Percentiles rank a stretch among this genome's conserved stretches.
phyloP scores from a whole-genome alignment of 305 asterid species.

The Withania somnifera region DNA sequence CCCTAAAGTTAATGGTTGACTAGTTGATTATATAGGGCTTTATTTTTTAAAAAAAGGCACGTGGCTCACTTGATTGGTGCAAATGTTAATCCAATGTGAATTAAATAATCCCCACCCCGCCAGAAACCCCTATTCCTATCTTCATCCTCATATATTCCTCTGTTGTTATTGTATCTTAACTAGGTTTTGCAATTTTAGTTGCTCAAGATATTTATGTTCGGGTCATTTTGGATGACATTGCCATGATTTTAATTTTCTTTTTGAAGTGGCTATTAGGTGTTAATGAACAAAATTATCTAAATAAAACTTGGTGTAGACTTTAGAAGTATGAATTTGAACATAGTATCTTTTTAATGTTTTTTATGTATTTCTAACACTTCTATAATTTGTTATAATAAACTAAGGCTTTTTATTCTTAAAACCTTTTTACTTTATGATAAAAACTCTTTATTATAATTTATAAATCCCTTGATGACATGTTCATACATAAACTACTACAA shows the following conservation, averaged over 20 bases:
- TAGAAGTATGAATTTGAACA: neutral
- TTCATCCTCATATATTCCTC: neutral
- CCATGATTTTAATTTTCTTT: neutral
- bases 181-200: neutral
- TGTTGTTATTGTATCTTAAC: neutral
- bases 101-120: neutral
- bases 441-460: no score
- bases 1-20: neutral
- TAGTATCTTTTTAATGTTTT: neutral
- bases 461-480: no score
- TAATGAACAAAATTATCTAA: neutral
- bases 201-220: neutral
- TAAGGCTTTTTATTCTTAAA: no score
- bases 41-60: neutral
- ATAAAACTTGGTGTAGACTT: neutral
- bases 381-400: no score
- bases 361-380: no score
- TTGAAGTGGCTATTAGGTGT: neutral
- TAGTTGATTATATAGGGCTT: neutral
- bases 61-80: neutral
- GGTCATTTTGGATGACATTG: neutral
- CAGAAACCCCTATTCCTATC: no score
- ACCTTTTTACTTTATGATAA: no score
- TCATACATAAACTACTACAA: no score
- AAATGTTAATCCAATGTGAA: neutral